phyloP scores from a whole-genome alignment of 1,284 basidiomycete species.

The Leccinum subrobustum region DNA sequence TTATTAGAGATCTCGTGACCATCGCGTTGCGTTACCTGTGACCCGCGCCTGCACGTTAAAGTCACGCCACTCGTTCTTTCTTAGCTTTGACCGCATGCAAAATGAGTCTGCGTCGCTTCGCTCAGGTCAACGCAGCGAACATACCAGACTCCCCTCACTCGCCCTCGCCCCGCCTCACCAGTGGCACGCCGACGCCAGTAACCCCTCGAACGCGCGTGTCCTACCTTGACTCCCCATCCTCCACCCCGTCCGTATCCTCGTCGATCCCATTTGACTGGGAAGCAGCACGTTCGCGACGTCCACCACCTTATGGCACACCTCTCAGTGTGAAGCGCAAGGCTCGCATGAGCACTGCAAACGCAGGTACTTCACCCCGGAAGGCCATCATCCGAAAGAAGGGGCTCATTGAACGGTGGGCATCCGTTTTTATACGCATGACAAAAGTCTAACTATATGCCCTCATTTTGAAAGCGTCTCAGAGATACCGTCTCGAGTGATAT shows the following conservation, averaged over 20 bases:
- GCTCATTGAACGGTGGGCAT: conserved; percentile 53
- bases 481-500: conserved; percentile 68
- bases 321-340: conserved; percentile 42
- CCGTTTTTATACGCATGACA: not conserved
- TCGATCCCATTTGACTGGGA: conserved; percentile 81
- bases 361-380: conserved; percentile 41
- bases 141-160: conserved; percentile 28
- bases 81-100: conserved; percentile 6
- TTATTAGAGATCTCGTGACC: conserved; percentile 20
- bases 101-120: conserved; percentile 55
- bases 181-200: conserved; percentile 37
- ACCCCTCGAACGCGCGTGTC: conserved; percentile 41
- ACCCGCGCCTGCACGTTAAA: conserved; percentile 10
- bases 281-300: conserved; percentile 61
- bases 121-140: conserved; percentile 45
- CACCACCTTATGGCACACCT: conserved; percentile 69
- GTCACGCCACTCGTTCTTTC: conserved; percentile 21
- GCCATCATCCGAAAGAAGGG: conserved; percentile 60
- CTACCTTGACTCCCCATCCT: conserved; percentile 51
- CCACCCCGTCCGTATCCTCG: conserved; percentile 67
- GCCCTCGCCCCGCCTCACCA: conserved; percentile 36
- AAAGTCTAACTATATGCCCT: conserved; percentile 2
- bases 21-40: conserved; percentile 21
- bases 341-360: conserved; percentile 44
- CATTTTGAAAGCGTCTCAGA: conserved; percentile 45